Percentiles rank a stretch among this genome's conserved stretches.
phyloP scores from a whole-genome alignment of 2,329 filamentous ascomycete species.

The Diaporthe caulivora region DNA sequence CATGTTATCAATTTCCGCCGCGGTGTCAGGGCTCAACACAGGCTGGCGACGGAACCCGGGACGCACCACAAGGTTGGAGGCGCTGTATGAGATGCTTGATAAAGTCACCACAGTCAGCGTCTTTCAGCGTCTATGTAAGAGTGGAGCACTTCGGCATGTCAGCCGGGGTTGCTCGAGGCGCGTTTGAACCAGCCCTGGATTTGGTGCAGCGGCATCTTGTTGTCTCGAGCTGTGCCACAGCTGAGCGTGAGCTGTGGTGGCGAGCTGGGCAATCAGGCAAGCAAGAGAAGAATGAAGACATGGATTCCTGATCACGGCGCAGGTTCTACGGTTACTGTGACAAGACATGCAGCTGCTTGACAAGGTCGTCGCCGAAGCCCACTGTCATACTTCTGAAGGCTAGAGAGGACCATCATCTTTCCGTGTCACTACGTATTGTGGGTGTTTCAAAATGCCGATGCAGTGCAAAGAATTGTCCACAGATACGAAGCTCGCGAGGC shows the following conservation, averaged over 20 bases:
- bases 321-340: neutral
- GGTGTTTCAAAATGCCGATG: neutral
- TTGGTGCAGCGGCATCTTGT: neutral
- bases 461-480: neutral
- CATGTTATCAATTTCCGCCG: too few relatives aligned
- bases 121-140: too few relatives aligned
- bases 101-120: too few relatives aligned
- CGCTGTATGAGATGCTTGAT: too few relatives aligned
- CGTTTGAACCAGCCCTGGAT: neutral
- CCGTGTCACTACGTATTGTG: neutral
- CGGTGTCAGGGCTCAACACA: too few relatives aligned
- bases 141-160: too few relatives aligned
- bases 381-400: neutral
- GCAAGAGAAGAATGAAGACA: neutral
- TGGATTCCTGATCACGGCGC: neutral
- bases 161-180: too few relatives aligned
- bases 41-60: too few relatives aligned
- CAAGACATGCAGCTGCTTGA: neutral
- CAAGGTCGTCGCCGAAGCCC: neutral
- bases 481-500: neutral
- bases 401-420: neutral
- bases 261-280: too few relatives aligned
- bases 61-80: too few relatives aligned
- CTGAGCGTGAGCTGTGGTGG: too few relatives aligned
- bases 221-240: neutral